Percentiles rank a stretch among this genome's conserved stretches.
Evolutionary conservation across 2,329 filamentous ascomycete genomes (phyloP).

Genomic region (Alternaria consortialis): DNA sequence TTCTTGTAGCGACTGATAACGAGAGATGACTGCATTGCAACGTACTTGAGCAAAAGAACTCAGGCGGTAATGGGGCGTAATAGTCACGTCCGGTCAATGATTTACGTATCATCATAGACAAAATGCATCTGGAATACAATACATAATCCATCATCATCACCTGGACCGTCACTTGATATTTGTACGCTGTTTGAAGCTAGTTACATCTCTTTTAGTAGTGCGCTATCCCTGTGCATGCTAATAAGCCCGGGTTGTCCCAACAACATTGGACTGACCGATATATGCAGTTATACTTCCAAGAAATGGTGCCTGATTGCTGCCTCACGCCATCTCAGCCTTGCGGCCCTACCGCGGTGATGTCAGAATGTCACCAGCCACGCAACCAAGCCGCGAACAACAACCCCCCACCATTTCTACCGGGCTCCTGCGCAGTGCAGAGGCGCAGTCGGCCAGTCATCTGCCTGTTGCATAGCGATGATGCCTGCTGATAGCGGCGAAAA

Average conservation of each 20-base stretch:
- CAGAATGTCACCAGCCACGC: conserved; percentile 23
- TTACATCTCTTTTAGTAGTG: not conserved
- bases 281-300: conserved; percentile 1
- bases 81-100: conserved; percentile 24
- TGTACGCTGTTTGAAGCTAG: not conserved
- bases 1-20: conserved; percentile 28
- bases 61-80: conserved; percentile 21
- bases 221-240: not conserved
- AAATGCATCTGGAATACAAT: conserved; percentile 26
- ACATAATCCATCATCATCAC: conserved; percentile 13
- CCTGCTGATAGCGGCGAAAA: conserved; percentile 21
- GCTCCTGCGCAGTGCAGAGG: conserved; percentile 34
- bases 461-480: conserved; percentile 23
- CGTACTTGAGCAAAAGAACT: conserved; percentile 33
- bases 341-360: conserved; percentile 29
- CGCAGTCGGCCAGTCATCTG: conserved; percentile 38
- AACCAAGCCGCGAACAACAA: conserved; percentile 21
- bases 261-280: not conserved
- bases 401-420: conserved; percentile 20
- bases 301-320: conserved; percentile 25
- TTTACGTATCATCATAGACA: conserved; percentile 40
- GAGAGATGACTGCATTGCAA: conserved; percentile 34
- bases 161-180: not conserved
- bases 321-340: conserved; percentile 26
- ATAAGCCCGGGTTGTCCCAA: not conserved